Conservation (phyloP, 305 asterid genomes). For the Solanum hybrid region DNA sequence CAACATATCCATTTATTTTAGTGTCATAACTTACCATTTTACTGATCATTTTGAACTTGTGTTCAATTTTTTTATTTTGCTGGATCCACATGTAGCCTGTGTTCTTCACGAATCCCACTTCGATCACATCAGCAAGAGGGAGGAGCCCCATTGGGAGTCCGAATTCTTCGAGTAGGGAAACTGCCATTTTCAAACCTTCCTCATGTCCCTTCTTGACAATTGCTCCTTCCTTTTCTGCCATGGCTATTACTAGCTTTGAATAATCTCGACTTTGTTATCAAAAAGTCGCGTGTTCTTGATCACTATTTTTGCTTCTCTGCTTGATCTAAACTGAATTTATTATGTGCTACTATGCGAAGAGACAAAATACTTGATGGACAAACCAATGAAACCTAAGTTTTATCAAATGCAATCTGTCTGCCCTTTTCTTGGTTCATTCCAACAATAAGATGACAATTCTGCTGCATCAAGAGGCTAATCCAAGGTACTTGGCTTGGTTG, state of each 20-base stretch:
- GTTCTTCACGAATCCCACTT: constrained; percentile 55
- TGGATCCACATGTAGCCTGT: constrained; percentile 67
- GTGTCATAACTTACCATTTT: constrained; percentile 52
- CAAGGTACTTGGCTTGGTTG: neutral
- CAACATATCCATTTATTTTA: constrained; percentile 38
- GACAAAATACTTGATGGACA: neutral
- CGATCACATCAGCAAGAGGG: constrained; percentile 52
- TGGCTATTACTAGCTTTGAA: constrained; percentile 8
- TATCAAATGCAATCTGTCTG: neutral
- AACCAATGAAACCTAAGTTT: constrained; percentile 18
- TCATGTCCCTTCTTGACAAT: constrained; percentile 43
- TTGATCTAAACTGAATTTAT: neutral
- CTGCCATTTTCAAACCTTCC: constrained; percentile 51
- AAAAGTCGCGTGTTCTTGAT: neutral
- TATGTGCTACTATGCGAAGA: neutral
- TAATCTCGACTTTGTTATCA: neutral
- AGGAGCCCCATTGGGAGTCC: constrained; percentile 64
- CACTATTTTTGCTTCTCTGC: neutral
- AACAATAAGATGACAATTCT: neutral
- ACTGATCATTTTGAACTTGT: constrained; percentile 52
- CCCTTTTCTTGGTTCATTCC: neutral
- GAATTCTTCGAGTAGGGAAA: constrained; percentile 50
- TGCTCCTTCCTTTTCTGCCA: constrained; percentile 58
- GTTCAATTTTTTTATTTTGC: constrained; percentile 53
- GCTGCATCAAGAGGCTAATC: neutral